phyloP scores from a whole-genome alignment of 345 rosid species.

The Bruguiera gymnorhiza region DNA sequence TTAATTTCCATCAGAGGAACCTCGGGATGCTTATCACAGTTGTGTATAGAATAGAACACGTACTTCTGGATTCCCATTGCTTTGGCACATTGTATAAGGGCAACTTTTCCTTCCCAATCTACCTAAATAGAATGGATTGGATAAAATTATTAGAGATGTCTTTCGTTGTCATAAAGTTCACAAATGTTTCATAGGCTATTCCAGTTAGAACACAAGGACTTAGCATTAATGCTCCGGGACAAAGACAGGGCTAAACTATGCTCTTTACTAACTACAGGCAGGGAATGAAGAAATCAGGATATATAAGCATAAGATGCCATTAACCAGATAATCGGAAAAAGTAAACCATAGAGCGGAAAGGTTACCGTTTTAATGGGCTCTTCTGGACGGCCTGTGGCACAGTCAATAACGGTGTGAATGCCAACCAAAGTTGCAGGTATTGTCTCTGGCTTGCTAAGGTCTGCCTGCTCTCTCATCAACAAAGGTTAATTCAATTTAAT shows the following conservation, averaged over 20 bases:
- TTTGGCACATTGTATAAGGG: constrained; percentile 92
- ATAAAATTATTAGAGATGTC: constrained; percentile 1
- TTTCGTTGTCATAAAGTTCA: no score
- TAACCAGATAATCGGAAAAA: background rate
- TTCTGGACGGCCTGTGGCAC: constrained; percentile 99
- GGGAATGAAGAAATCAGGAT: background rate
- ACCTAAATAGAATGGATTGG: constrained; percentile 65
- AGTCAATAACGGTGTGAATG: constrained; percentile 82
- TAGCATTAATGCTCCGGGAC: no score
- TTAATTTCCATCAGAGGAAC: constrained; percentile 97
- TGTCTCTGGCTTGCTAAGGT: constrained; percentile 88
- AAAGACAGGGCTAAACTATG: background rate
- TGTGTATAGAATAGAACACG: constrained; percentile 86
- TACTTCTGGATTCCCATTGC: constrained; percentile 97
- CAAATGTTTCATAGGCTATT: no score
- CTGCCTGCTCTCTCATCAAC: constrained; percentile 57
- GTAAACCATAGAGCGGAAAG: background rate
- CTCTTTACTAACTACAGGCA: background rate
- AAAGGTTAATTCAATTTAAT: background rate
- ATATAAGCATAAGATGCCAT: background rate
- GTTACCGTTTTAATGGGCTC: constrained; percentile 88
- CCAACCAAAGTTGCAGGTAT: constrained; percentile 93
- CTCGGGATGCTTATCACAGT: constrained; percentile 97
- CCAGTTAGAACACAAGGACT: no score
- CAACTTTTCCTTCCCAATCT: constrained; percentile 99